phyloP scores from a whole-genome alignment of 2,329 filamentous ascomycete genomes.

The Exophiala xenobiotica region DNA sequence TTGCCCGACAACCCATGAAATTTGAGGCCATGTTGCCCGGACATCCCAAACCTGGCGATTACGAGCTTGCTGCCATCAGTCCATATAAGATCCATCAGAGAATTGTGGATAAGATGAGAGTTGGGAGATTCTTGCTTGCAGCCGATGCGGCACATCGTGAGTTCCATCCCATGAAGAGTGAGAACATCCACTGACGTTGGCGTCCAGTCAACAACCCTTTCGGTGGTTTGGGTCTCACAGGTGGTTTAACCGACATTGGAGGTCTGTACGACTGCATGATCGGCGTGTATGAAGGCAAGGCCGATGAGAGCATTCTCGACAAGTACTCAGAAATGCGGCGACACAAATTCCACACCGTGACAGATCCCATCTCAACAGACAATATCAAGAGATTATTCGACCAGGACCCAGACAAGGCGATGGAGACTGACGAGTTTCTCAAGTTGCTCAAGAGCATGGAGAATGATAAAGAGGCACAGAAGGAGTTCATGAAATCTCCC shows the following conservation, averaged over 20 bases:
- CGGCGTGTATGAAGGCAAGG: constrained; percentile 41
- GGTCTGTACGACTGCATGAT: constrained; percentile 60
- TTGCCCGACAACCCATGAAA: constrained; percentile 55
- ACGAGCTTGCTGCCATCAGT: constrained; percentile 57
- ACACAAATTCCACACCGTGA: constrained; percentile 40
- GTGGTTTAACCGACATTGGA: constrained; percentile 55
- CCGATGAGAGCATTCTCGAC: constrained; percentile 43
- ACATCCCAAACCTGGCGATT: constrained; percentile 58
- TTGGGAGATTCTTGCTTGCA: constrained; percentile 57
- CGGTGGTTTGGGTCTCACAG: constrained; percentile 63
- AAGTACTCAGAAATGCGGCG: constrained; percentile 43
- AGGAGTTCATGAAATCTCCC: constrained; percentile 19
- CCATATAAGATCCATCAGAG: constrained; percentile 65
- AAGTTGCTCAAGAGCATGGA: constrained; percentile 36
- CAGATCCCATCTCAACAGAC: constrained; percentile 43
- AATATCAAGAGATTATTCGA: constrained; percentile 41
- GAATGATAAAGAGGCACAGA: constrained; percentile 32
- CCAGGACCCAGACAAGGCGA: constrained; percentile 39
- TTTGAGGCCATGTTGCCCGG: constrained; percentile 61
- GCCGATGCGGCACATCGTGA: constrained; percentile 59
- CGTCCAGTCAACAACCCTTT: constrained; percentile 46
- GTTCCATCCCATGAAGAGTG: not conserved
- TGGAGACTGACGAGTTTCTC: constrained; percentile 41
- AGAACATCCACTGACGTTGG: not conserved
- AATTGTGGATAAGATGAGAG: constrained; percentile 56